Base-by-base conservation (phyloP, 2,329 filamentous ascomycete species). In the Penicillium sp. region DNA sequence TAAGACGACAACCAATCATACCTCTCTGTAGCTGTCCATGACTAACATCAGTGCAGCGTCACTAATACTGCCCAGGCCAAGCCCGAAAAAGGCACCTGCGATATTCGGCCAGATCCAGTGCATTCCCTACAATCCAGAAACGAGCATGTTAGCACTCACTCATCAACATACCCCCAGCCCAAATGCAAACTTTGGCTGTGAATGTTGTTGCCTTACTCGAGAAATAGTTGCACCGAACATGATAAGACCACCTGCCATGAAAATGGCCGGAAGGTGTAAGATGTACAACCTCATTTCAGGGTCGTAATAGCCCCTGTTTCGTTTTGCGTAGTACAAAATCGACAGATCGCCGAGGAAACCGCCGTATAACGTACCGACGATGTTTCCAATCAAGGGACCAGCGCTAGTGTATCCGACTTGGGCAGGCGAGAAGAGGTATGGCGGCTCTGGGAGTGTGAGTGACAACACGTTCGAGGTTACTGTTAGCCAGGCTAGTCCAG, bases 251-350 rank as follows among this genome's bases (percentile, higher is more conserved):
- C 73, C 72, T 0, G 77, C 76, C 18, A 77, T 71, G 3, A 75
- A 53, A 6, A 79, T 43, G 50, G 76, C 71, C 31, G 75, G 73
- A 2, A 69, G 34, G 40, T 66, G 66, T 18, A 68, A 57, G 22
- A 68, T 70, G 39, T 70, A 76, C 6, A 81, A 68, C 3, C 78
- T 72, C 72, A 80, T 81, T 63, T 81, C 79, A 1, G 79, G 76
- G 63, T 81, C 79, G 49, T 78, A 78, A 57, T 78, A 75, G 38
- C 78, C 78, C 32, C 70, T 70, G 59, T 80, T 79, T 16, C 72
- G 68, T 24, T 73, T 73, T 2, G 79, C 75, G 48, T 79, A 71
- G 35, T 66, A 68, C n/a, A 76, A 55, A 43, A 78, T 74, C 0
- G 69, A 69, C 66, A 69, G 70, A 45, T 80, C 77, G 0, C 71